Evolutionary conservation across 2,329 filamentous ascomycete species (phyloP).

Genomic region (Phyllosticta citriasiana): DNA sequence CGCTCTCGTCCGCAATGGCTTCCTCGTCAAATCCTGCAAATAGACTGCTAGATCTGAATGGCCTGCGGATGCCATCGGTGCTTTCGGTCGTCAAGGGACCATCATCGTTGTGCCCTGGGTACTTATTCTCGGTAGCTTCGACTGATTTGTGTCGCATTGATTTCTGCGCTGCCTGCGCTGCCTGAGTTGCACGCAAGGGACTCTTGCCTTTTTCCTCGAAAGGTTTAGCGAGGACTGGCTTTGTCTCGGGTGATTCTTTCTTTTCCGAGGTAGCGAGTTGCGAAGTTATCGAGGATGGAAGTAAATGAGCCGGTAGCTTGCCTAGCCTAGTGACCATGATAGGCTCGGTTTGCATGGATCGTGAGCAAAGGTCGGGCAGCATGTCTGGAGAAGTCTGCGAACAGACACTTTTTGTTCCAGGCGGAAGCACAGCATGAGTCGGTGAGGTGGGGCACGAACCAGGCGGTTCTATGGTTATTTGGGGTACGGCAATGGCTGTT

Average conservation of each 20-base stretch:
- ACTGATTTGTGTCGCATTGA: slow-evolving; percentile 12
- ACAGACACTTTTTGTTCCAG: slow-evolving; percentile 68
- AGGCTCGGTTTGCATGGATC: slow-evolving; percentile 75
- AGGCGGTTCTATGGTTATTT: slow-evolving; percentile 86
- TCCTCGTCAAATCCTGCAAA: slow-evolving; percentile 65
- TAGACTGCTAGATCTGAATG: slow-evolving; percentile 71
- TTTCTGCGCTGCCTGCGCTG: slow-evolving; percentile 6
- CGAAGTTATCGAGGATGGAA: slow-evolving; percentile 64
- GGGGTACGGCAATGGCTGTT: slow-evolving; percentile 55
- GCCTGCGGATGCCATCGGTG: slow-evolving; percentile 53
- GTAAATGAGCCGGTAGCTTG: slow-evolving; percentile 65
- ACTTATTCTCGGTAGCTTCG: slow-evolving; percentile 48
- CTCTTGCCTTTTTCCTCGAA: slow-evolving; percentile 11
- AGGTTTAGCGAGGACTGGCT: slow-evolving; percentile 5
- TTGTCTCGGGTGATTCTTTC: neutral
- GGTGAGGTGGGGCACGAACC: slow-evolving; percentile 44
- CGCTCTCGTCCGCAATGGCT: slow-evolving; percentile 50
- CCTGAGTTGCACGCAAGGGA: slow-evolving; percentile 3
- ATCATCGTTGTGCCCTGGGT: slow-evolving; percentile 73
- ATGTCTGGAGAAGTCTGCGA: slow-evolving; percentile 61
- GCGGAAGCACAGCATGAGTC: slow-evolving; percentile 64
- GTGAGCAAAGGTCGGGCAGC: slow-evolving; percentile 39
- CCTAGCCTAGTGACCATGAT: slow-evolving; percentile 75
- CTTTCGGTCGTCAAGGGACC: slow-evolving; percentile 54
- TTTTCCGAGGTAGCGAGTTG: slow-evolving; percentile 32